phyloP scores from a whole-genome alignment of 148 eudicot genomes.

The Cornus florida region DNA sequence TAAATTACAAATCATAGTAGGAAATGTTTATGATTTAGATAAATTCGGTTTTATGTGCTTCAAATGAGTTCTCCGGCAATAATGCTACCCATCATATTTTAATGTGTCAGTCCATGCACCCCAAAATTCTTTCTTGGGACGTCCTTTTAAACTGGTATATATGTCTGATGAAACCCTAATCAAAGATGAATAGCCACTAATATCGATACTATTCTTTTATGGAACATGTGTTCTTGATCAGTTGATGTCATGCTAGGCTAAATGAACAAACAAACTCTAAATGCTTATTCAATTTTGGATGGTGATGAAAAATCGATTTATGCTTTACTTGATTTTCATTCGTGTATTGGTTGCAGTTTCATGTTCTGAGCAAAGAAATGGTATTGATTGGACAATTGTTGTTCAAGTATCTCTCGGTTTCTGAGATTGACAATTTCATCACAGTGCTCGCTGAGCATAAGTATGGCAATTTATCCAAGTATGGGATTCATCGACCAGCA shows the following conservation, averaged over 20 bases:
- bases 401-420: conserved; percentile 21
- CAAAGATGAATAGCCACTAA: too few relatives aligned
- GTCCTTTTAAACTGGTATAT: too few relatives aligned
- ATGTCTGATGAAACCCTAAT: too few relatives aligned
- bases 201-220: not conserved
- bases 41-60: too few relatives aligned
- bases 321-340: too few relatives aligned
- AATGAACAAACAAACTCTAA: too few relatives aligned
- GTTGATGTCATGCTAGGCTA: not conserved
- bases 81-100: too few relatives aligned
- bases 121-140: too few relatives aligned
- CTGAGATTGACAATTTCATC: conserved; percentile 21
- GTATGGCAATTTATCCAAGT: conserved; percentile 30
- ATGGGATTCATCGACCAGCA: conserved; percentile 31
- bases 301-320: not conserved
- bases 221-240: not conserved
- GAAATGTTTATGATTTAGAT: too few relatives aligned
- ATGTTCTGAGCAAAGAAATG: conserved; percentile 25
- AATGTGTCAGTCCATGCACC: too few relatives aligned
- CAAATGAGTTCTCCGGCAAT: too few relatives aligned
- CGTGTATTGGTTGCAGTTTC: conserved; percentile 22
- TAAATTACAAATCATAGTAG: too few relatives aligned
- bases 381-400: conserved; percentile 26
- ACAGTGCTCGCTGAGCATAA: not conserved
- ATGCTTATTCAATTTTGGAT: not conserved